Base-by-base conservation (phyloP, 148 eudicot species). In the Simmondsia chinensis region DNA sequence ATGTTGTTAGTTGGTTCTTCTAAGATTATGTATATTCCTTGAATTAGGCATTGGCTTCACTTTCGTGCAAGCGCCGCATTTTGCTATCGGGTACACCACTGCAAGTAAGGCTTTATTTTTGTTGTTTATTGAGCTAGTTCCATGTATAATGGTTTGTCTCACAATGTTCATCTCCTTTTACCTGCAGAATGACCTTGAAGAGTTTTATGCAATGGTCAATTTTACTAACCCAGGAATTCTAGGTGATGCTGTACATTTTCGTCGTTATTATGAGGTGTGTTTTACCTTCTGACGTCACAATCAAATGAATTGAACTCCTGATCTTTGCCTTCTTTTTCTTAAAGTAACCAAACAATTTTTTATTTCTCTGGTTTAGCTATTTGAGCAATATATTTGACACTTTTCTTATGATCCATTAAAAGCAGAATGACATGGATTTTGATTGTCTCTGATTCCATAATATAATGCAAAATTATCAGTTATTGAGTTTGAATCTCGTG, bases 191-290 rank as follows among this genome's bases (percentile, higher is more conserved):
- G 94, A 86, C 64, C 87, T 93, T 39, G 94, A 79, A 74, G 99
- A 93, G 68, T 86, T 93, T 61, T 86, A 71, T 67, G 80, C 99
- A 7, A 82, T 93, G 94, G 96, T 86, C 47, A 91, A 86, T 69
- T 93, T 93, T 56, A 77, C 94, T 14, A 93, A 93, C 71, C 99
- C 99, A 12, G 94, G 96, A 71, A 68, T 93, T 46, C 51, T 93
- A 60, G 99, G 99, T 9, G 79, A 93, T 64, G 87, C 78, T 59
- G 41, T 82, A 47, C 71, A 79, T 71, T 93, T 93, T 64, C 99
- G 96, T 37, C 80, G 91, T 32, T 70, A 93, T 61, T 86, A 76
- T 56, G 94, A 93, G 96, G 99, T 93, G 55, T 56, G 61, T 39
- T 50, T 57, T 25, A 24, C 38, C 33, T 63, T 19, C 59, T 34